A percentile compares a stretch with the other conserved stretches of the same genome.
These are phyloP conservation scores for Salix brachista DNA, from an alignment of 345 rosid species.

Conservation along the genomic window DNA sequence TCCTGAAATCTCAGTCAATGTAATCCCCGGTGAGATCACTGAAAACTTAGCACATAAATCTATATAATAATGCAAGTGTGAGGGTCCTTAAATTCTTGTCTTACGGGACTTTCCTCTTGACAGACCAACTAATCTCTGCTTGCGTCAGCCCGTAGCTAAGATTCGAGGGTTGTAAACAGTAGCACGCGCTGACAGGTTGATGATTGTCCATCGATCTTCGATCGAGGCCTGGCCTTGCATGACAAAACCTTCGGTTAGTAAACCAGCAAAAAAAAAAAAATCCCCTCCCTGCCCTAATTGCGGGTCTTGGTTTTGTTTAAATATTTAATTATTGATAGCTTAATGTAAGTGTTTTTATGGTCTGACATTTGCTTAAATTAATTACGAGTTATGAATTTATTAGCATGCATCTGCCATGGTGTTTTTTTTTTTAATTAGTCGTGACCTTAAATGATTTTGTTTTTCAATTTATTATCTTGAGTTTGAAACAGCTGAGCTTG, in stretches of 20 bases:
- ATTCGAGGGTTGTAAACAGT: background rate
- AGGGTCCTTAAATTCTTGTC: background rate
- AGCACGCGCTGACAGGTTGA: conserved; percentile 5
- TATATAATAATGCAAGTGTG: background rate
- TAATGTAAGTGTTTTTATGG: background rate
- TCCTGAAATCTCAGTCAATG: background rate
- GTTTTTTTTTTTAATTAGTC: background rate
- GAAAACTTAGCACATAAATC: background rate
- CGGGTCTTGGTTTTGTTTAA: background rate
- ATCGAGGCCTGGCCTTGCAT: background rate
- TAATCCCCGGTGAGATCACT: background rate
- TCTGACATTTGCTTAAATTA: background rate
- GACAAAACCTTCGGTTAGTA: background rate
- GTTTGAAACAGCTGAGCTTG: background rate
- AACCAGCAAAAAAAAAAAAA: background rate
- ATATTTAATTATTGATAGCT: background rate
- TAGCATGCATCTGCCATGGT: background rate
- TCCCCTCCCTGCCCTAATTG: background rate
- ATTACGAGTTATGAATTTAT: background rate
- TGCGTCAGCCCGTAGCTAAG: background rate
- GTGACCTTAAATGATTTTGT: background rate
- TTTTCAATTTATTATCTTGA: background rate
- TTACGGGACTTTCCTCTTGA: background rate
- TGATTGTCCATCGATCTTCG: background rate
- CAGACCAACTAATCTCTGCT: conserved; percentile 3